Evolutionary conservation across 805 yeast genomes (phyloP), one percentile per base, ranked within the genome.

Genomic region (Metschnikowia baotianmanensis): DNA sequence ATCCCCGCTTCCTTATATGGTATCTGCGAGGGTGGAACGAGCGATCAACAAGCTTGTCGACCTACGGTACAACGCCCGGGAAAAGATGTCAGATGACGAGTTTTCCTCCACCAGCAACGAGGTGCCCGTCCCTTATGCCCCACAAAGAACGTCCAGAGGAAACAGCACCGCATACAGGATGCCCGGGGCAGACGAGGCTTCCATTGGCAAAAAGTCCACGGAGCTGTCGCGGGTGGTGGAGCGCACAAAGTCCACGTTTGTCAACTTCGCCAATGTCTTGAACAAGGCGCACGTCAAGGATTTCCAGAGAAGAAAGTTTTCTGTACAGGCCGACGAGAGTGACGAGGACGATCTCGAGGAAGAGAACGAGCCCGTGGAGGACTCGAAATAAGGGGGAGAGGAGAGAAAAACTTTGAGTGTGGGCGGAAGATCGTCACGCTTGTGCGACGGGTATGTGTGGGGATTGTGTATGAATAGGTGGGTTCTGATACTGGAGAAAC

Each of bases 281-380:
- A 83, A 82, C 10, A 75, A 71, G 60, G 96, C 96, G 0, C 96
- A 87, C 54, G 80, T 86, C 27, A 82, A 83, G 56, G 96, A 87
- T 64, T 87, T 87, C 69, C 93, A 87, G 62, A 74, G 90, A 53
- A 74, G 80, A 40, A 75, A 69, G 50, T 57, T 58, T 12, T 53
- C 56, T 6, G 52, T 55, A 8, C 51, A 55, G 7, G 55, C 50
- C 6, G 63, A 60, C 2, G 66, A 58, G 21, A 58, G 58, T 16
- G 60, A 66, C 16, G 71, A 63, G 8, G 69, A 60, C 13, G 66
- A 60, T 17, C 6, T 34, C 12, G 43, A 40, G 26, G 37, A 32
- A 10, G 43, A 40, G 9, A 17, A 15, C 20, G 39, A 34, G 28
- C 32, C 13, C 11, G 31, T 24, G 7, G 37, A 34, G 4, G 30